Evolutionary conservation across 495 filamentous ascomycete genomes (phyloP), one percentile per base, ranked within the genome.

Genomic region (Daldinia vernicosa): DNA sequence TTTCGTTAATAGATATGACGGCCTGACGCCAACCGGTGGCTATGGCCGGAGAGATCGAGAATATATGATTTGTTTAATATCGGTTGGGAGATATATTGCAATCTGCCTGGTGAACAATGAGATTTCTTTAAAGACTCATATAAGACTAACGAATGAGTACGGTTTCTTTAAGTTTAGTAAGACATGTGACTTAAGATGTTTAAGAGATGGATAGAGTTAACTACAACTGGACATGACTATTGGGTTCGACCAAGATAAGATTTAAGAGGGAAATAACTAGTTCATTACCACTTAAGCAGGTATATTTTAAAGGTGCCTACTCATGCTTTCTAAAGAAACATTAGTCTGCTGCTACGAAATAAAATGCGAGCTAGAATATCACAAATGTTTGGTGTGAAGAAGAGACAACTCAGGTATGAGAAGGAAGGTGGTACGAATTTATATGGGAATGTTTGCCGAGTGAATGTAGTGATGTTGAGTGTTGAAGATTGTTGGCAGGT

Each of bases 11-110:
- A 72, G 63, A 67, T 64, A 66, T 43, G 33, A 39, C 47, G 54
- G 69, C 69, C 64, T 59, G 28, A 63, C 19, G 30, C 58, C 50
- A 53, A 15, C n/a, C 27, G 56, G 50, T 65, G 60, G 66, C 22
- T 24, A 67, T 60, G 71, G 62, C 63, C 53, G 57, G 71, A 60
- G 67, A 70, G 52, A 61, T 70, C 63, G 63, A 67, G 66, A 74
- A 69, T 24, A 67, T 64, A 63, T 24, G 60, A 63, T 56, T 52
- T 33, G 22, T 58, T 39, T 6, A 39, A n/a, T 14, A 30, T 30
- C 30, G 50, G 24, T 27, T 12, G 22, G 2, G 50, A 14, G 22
- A 19, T 52, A 19, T 53, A 53, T 17, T 53, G 22, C 26, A 28
- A 30, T 27, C 15, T 12, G n/a, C 9, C 47, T 51, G 1, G 47